phyloP scores from a whole-genome alignment of 2,329 filamentous ascomycete genomes.

The Aspergillus viridinutans region DNA sequence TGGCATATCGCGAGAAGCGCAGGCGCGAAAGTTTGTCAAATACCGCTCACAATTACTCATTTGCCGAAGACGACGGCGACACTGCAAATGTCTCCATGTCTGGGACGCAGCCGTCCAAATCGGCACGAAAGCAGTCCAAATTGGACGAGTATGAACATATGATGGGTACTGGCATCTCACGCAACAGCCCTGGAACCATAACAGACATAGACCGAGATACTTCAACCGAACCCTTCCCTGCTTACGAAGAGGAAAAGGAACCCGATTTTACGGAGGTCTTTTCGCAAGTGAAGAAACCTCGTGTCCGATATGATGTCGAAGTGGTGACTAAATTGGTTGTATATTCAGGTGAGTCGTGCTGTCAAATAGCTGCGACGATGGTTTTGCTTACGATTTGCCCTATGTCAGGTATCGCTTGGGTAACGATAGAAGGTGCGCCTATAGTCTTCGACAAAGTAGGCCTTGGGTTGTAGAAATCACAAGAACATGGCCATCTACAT shows the following conservation, averaged over 20 bases:
- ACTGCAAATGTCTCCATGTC: constrained; percentile 12
- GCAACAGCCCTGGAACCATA: constrained; percentile 26
- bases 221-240: constrained; percentile 22
- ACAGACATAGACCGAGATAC: constrained; percentile 26
- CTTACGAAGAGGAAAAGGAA: constrained; percentile 34
- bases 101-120: constrained; percentile 35
- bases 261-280: constrained; percentile 75
- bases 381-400: constrained; percentile 1
- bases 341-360: constrained; percentile 67
- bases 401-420: constrained; percentile 69
- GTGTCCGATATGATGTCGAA: constrained; percentile 96
- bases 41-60: constrained; percentile 20
- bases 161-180: constrained; percentile 64
- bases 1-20: constrained; percentile 79
- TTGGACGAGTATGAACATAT: constrained; percentile 65
- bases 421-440: constrained; percentile 72
- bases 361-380: background rate
- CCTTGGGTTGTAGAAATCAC: constrained; percentile 1
- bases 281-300: constrained; percentile 73
- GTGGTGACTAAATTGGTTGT: constrained; percentile 95
- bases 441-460: constrained; percentile 31
- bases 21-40: constrained; percentile 58
- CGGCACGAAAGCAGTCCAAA: constrained; percentile 44
- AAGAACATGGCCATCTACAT: background rate
- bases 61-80: constrained; percentile 20